These are phyloP conservation scores for Silene conica DNA, from an alignment of 148 eudicot genomes.

Conservation along the genomic window DNA sequence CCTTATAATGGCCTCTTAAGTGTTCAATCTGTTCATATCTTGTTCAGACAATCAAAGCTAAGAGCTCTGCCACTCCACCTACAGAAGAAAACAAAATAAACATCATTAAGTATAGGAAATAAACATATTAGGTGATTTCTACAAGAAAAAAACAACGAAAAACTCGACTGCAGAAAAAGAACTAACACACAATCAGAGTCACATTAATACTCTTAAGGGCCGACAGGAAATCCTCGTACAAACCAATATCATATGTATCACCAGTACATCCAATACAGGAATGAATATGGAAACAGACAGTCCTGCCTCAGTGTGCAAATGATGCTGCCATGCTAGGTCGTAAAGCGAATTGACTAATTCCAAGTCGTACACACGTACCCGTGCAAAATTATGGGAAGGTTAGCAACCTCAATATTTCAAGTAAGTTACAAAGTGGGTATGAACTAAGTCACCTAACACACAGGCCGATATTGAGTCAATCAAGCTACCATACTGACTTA, in stretches of 20 bases:
- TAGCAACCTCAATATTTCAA: not conserved
- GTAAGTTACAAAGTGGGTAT: no score
- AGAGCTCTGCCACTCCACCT: slow-evolving; percentile 6
- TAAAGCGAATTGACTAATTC: not conserved
- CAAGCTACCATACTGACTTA: not conserved
- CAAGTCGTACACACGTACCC: not conserved
- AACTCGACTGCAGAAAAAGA: not conserved
- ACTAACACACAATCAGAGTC: not conserved
- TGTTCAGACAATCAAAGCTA: not conserved
- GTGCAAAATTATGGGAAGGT: not conserved
- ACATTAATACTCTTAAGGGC: not conserved
- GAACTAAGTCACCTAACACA: not conserved
- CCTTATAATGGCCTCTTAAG: slow-evolving; percentile 5
- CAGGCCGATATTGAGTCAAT: not conserved
- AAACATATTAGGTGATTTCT: not conserved
- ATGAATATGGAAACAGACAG: not conserved
- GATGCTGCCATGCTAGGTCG: not conserved
- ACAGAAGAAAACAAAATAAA: not conserved
- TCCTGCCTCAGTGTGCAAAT: not conserved
- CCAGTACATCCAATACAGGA: not conserved
- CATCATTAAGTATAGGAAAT: not conserved
- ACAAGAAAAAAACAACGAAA: not conserved
- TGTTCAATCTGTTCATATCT: not conserved
- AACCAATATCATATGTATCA: not conserved
- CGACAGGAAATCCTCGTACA: not conserved